Conservation (phyloP, 2,329 filamentous ascomycete genomes). For the Claviceps digitariae region DNA sequence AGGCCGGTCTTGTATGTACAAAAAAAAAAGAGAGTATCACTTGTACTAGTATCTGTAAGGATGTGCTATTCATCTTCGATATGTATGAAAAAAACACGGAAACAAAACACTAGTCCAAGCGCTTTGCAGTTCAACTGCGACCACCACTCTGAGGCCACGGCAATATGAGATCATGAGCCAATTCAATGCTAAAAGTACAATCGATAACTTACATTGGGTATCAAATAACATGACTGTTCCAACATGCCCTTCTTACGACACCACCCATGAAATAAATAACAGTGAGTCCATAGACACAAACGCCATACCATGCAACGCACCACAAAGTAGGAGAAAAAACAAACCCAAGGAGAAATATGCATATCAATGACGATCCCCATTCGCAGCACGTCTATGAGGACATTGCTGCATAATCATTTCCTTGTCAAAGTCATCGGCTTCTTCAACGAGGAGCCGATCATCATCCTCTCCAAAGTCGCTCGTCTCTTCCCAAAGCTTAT, state of each 20-base stretch:
- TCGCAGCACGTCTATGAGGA: conserved; percentile 21
- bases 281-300: conserved; percentile 5
- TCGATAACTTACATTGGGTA: conserved; percentile 11
- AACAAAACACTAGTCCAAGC: not conserved
- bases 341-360: not conserved
- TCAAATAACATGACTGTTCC: conserved; percentile 12
- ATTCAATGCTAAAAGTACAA: not conserved
- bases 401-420: conserved; percentile 29
- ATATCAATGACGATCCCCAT: conserved; percentile 16
- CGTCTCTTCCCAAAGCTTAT: conserved; percentile 73
- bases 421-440: conserved; percentile 37
- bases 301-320: conserved; percentile 9
- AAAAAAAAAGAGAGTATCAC: conserved; percentile 12
- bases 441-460: conserved; percentile 61
- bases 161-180: not conserved
- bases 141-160: not conserved
- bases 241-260: not conserved
- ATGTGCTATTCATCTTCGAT: not conserved
- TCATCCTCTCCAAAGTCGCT: conserved; percentile 86
- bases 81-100: not conserved
- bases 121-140: not conserved
- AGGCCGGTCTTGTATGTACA: conserved; percentile 24
- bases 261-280: not conserved
- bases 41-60: conserved; percentile 24
- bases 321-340: not conserved